Evolutionary conservation across 768 basidiomycete genomes (phyloP).

Genomic region (Gautieria morchelliformis): DNA sequence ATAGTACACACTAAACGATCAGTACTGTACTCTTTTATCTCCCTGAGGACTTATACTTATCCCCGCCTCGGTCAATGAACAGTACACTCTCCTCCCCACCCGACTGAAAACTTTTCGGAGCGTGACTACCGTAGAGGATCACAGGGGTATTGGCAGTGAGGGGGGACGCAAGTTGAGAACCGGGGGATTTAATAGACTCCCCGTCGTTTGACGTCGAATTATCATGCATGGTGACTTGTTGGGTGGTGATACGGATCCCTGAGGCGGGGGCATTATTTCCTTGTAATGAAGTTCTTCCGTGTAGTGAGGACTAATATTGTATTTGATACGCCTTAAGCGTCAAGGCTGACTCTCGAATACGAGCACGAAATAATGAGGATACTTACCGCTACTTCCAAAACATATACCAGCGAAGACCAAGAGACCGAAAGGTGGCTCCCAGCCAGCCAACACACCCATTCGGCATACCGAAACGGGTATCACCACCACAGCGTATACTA

Average conservation of each 20-base stretch:
- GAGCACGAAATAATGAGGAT: neutral
- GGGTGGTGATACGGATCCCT: neutral
- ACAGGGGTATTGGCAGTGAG: no score
- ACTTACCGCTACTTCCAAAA: constrained; percentile 1
- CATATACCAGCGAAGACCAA: constrained; percentile 1
- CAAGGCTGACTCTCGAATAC: neutral
- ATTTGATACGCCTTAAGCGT: neutral
- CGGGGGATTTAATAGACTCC: neutral
- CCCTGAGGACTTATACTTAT: no score
- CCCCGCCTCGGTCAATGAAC: no score
- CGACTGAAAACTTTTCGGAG: no score
- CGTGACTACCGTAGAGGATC: no score
- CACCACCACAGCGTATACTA: neutral
- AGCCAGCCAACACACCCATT: constrained; percentile 4
- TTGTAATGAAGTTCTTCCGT: neutral
- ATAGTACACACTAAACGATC: no score
- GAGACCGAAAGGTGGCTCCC: constrained; percentile 1
- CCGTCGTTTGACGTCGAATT: neutral
- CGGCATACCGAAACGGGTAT: neutral
- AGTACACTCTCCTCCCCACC: no score
- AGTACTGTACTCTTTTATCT: no score
- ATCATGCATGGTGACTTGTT: constrained; percentile 2
- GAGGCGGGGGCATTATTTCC: neutral
- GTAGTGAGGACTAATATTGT: constrained; percentile 4
- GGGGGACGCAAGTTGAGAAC: neutral